Evolutionary conservation across 345 rosid species (phyloP), one percentile per base, ranked within the genome.

Genomic region (Pistacia atlantica): DNA sequence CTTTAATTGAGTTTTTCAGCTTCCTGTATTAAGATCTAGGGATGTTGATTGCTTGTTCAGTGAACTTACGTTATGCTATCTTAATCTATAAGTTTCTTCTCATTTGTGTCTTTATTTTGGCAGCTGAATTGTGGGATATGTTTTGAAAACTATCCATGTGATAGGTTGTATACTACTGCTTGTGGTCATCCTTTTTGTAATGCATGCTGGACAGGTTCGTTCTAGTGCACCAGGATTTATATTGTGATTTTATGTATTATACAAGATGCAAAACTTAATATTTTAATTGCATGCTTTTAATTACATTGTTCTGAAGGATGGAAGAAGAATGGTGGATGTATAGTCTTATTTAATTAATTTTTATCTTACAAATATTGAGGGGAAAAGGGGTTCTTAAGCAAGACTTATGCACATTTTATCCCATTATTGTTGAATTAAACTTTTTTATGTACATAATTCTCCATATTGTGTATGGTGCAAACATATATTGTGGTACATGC

Each of bases 141-240:
- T 81, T 93, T 91, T 51, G 98, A 93, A 69, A 59, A 74, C 77
- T 83, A 82, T 71, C 79, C 80, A 25, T 69, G 48, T 57, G 82
- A 87, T 45, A 79, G 66, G 74, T 77, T 89, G 73, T 80, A 80
- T 54, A 75, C 94, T 73, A 90, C 93, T 62, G 88, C 93, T 68
- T 93, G 98, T 83, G 98, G 97, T 67, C 98, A 93, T 73, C 97
- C 91, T 3, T 93, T 89, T 68, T 93, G 98, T 69, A 65, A 69
- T 54, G 38, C 83, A 45, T 93, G 98, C 75, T 93, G 98, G 98
- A 78, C 89, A 90, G 94, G 98, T 91, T 52, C 74, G 84, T 82
- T 70, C 5, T 60, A 12, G 13, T 78, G 51, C 69, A 17, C 22
- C 16, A 31, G 31, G 22, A 5, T 46, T 37, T 22, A 38, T 60